Evolutionary conservation across 192 early-diverging fungal species (phyloP).

Genomic region (Linnemannia elongata): DNA sequence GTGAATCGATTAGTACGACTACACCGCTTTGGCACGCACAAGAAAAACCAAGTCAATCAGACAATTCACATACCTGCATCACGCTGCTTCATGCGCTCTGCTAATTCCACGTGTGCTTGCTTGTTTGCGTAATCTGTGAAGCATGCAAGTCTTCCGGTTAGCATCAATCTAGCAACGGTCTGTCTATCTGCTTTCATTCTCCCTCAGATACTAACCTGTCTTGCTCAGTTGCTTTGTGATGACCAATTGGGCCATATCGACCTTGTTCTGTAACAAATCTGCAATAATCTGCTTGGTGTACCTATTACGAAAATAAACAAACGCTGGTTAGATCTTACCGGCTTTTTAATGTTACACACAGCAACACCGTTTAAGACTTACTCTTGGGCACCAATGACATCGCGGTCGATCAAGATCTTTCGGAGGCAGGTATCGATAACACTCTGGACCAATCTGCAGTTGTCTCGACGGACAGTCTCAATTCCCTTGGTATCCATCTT

Average conservation of each 20-base stretch:
- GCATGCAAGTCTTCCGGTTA: background rate
- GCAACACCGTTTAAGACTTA: conserved; percentile 37
- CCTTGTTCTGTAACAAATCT: conserved; percentile 96
- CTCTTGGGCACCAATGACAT: conserved; percentile 88
- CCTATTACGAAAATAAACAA: conserved; percentile 39
- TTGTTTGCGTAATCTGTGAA: conserved; percentile 90
- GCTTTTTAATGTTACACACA: background rate
- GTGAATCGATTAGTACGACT: too few relatives aligned
- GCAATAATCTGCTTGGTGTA: conserved; percentile 92
- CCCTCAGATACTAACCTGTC: conserved; percentile 61
- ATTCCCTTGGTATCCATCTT: conserved; percentile 98
- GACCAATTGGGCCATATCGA: conserved; percentile 96
- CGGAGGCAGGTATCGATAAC: conserved; percentile 94
- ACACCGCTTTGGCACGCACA: too few relatives aligned
- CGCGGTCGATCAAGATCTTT: conserved; percentile 92
- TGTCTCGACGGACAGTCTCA: conserved; percentile 98
- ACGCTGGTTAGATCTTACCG: background rate
- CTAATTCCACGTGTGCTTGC: conserved; percentile 97
- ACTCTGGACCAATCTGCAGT: conserved; percentile 90
- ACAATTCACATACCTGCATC: conserved; percentile 74
- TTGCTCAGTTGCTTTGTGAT: conserved; percentile 97
- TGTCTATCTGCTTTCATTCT: background rate
- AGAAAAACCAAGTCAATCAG: too few relatives aligned
- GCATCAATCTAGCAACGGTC: background rate
- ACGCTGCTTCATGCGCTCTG: conserved; percentile 94